Evolutionary conservation across 441 rosid genomes (phyloP).

Genomic region (Hura crepitans): DNA sequence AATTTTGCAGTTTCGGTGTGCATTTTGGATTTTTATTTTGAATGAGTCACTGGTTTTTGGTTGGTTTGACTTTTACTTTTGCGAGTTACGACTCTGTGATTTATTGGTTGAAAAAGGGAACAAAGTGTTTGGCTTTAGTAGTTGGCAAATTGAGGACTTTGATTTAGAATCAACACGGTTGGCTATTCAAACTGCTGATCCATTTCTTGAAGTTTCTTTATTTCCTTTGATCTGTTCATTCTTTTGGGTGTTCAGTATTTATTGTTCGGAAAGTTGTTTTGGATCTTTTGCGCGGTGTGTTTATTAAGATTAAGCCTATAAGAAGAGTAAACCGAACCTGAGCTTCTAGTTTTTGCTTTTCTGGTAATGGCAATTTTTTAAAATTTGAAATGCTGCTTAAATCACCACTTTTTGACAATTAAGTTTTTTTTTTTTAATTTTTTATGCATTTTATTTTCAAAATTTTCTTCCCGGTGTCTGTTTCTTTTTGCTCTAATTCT

Average conservation of each 20-base stretch:
- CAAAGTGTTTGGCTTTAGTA: constrained; percentile 25
- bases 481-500: not conserved
- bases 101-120: not conserved
- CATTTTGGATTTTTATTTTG: constrained; percentile 25
- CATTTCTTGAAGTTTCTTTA: constrained; percentile 11
- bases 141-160: constrained; percentile 25
- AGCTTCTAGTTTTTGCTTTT: not conserved
- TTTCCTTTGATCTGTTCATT: not conserved
- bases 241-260: not conserved
- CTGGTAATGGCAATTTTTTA: not conserved
- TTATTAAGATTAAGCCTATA: not conserved
- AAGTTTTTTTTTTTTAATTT: no score
- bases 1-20: not conserved
- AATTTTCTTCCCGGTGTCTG: not conserved
- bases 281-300: not conserved
- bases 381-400: not conserved
- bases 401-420: not conserved
- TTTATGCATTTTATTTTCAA: not conserved
- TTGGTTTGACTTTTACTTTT: constrained; percentile 33
- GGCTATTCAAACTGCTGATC: constrained; percentile 4
- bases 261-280: not conserved
- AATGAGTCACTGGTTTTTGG: constrained; percentile 23
- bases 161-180: constrained; percentile 13
- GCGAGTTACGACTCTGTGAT: constrained; percentile 1
- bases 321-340: not conserved